These are phyloP conservation scores for Neospora caninum DNA, from an alignment of 169 alveolate genomes.

Conservation along the genomic window DNA sequence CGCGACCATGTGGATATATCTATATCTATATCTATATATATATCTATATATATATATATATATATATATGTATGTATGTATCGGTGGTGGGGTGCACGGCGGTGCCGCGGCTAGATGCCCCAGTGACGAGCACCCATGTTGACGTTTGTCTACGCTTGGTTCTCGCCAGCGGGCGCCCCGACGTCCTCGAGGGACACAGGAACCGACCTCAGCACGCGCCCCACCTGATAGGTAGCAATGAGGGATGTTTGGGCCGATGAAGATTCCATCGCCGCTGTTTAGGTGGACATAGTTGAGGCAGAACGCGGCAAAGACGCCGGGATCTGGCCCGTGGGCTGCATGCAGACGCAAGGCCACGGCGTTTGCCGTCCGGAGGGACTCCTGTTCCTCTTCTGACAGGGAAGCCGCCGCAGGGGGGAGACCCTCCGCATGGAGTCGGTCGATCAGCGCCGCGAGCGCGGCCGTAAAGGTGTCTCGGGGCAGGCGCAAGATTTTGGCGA, in stretches of 20 bases:
- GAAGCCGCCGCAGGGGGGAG: neutral
- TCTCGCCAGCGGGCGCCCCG: no score
- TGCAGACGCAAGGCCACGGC: slow-evolving; percentile 38
- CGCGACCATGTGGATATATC: no score
- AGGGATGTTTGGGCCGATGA: slow-evolving; percentile 87
- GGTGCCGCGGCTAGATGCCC: no score
- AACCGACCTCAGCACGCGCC: neutral
- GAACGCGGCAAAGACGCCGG: slow-evolving; percentile 60
- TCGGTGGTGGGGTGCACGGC: no score
- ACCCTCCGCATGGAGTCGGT: neutral
- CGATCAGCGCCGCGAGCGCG: neutral
- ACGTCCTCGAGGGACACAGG: no score
- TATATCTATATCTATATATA: no score
- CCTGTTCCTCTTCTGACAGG: neutral
- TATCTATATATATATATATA: no score
- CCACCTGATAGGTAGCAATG: slow-evolving; percentile 87
- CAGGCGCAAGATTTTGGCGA: neutral
- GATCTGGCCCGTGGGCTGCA: slow-evolving; percentile 50
- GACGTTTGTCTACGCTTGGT: no score
- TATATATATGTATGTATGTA: no score
- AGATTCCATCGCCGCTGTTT: slow-evolving; percentile 75
- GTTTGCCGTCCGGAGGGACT: neutral
- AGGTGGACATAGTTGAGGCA: slow-evolving; percentile 46
- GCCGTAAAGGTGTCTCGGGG: neutral
- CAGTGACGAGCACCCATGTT: no score